Conservation (phyloP, 1,139 yeast genomes). For the Petasospora rhodanensis region DNA sequence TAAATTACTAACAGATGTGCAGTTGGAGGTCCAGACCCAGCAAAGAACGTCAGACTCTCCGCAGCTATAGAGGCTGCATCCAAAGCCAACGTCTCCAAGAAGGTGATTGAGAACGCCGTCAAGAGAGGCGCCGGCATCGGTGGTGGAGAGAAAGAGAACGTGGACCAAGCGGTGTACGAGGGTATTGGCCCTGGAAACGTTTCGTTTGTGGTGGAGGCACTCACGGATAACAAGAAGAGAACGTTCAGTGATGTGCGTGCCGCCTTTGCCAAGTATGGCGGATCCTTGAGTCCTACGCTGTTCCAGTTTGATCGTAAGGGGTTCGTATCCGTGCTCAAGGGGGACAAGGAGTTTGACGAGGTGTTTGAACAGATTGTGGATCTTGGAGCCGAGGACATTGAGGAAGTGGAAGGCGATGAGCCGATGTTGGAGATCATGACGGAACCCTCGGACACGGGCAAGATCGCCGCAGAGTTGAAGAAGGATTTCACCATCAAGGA, state of each 20-base stretch:
- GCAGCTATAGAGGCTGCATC: conserved; percentile 77
- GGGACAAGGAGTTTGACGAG: conserved; percentile 45
- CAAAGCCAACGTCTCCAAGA: conserved; percentile 74
- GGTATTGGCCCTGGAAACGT: conserved; percentile 93
- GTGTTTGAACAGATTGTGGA: conserved; percentile 74
- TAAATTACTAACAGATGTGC: neutral
- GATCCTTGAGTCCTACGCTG: conserved; percentile 70
- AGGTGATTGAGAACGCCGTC: conserved; percentile 80
- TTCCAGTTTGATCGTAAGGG: conserved; percentile 80
- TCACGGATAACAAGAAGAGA: conserved; percentile 84
- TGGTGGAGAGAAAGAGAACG: conserved; percentile 32
- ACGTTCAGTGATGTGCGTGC: conserved; percentile 74
- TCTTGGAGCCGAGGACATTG: conserved; percentile 80
- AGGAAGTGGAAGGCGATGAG: conserved; percentile 41
- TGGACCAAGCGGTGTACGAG: conserved; percentile 60
- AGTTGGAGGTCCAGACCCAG: conserved; percentile 59
- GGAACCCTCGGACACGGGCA: conserved; percentile 57
- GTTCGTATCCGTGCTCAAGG: conserved; percentile 47
- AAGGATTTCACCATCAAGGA: conserved; percentile 61
- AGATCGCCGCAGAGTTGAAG: conserved; percentile 55
- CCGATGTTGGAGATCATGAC: conserved; percentile 40
- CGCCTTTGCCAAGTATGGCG: conserved; percentile 66
- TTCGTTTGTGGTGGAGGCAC: conserved; percentile 76
- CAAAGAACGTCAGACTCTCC: conserved; percentile 60
- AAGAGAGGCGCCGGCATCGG: conserved; percentile 73